Evolutionary conservation across 345 rosid genomes (phyloP), one percentile per base, ranked within the genome.

Genomic region (Anastatica hierochuntica): DNA sequence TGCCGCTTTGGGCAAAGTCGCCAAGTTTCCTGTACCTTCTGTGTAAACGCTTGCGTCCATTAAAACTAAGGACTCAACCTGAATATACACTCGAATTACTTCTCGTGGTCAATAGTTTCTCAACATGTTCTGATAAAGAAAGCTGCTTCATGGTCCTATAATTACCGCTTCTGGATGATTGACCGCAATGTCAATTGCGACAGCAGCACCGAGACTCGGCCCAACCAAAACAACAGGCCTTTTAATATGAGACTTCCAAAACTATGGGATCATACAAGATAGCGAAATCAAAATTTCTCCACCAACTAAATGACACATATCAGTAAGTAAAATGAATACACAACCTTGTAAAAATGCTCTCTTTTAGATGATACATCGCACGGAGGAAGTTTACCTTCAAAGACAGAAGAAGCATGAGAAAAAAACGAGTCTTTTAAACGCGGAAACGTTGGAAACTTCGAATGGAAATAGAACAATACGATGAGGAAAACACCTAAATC

Each of bases 201-300:
- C 77, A 54, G 96, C 95, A 67, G 98, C 96, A 50, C 98, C 96
- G 40, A 92, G 95, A 75, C 96, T 87, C 8, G 98, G 90, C 35
- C 96, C 95, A 51, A 88, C 88, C 76, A 92, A 71, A 46, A 75
- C 81, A 70, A 88, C 75, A 5, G 95, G 96, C 76, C 72, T 78
- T 67, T 67, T 69, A 50, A 87, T 92, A 74, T 92, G 65, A 38
- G 84, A 68, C 71, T 74, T 83, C 96, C 96, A 92, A 58, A 92
- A 64, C 98, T 88, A 70, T 18, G 39, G n/a, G 14, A 49, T 17
- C 56, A 68, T 16, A 60, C 19, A 58, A 58, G 30, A 17, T 15
- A 42, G 29, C 0, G 18, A 42, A 48, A 35, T 53, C 53, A 53
- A 14, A 21, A 11, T 12, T 41, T 8, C 4, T 30, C 5, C 12